Evolutionary conservation across 2,329 filamentous ascomycete genomes (phyloP).

Genomic region (Pseudofabraea citricarpa): DNA sequence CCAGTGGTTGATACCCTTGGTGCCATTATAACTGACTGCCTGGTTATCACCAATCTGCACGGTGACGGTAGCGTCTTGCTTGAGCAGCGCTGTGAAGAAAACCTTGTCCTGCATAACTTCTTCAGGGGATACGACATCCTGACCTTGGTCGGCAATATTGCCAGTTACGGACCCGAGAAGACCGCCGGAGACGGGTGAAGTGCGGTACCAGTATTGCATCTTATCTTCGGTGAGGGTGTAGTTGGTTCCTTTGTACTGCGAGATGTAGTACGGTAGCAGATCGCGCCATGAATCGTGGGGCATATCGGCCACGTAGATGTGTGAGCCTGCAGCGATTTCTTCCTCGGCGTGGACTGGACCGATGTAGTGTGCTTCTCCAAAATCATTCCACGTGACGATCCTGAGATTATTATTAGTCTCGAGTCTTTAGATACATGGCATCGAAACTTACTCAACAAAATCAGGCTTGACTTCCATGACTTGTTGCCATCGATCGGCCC

Average conservation of each 20-base stretch:
- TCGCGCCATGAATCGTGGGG: slow-evolving; percentile 46
- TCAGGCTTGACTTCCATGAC: slow-evolving; percentile 39
- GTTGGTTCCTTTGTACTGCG: slow-evolving; percentile 39
- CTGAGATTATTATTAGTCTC: slow-evolving; percentile 7
- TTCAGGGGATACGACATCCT: slow-evolving; percentile 15
- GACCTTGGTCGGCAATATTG: slow-evolving; percentile 19
- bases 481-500: slow-evolving; percentile 54
- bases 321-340: slow-evolving; percentile 34
- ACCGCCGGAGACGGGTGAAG: slow-evolving; percentile 28
- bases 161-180: slow-evolving; percentile 28
- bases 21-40: slow-evolving; percentile 11
- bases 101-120: slow-evolving; percentile 28
- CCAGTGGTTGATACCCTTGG: slow-evolving; percentile 7
- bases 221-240: slow-evolving; percentile 27
- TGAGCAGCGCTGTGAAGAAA: slow-evolving; percentile 27
- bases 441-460: slow-evolving; percentile 35
- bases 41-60: slow-evolving; percentile 26
- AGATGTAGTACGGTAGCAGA: slow-evolving; percentile 45
- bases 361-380: slow-evolving; percentile 47
- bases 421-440: no score
- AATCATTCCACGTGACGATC: slow-evolving; percentile 48
- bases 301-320: slow-evolving; percentile 41
- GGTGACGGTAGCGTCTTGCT: slow-evolving; percentile 20
- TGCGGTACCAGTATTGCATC: slow-evolving; percentile 39
- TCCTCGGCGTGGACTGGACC: slow-evolving; percentile 36